Percentiles rank a stretch among this genome's conserved stretches.
Conservation (phyloP, 805 yeast species). For the Yarrowia sp. region DNA sequence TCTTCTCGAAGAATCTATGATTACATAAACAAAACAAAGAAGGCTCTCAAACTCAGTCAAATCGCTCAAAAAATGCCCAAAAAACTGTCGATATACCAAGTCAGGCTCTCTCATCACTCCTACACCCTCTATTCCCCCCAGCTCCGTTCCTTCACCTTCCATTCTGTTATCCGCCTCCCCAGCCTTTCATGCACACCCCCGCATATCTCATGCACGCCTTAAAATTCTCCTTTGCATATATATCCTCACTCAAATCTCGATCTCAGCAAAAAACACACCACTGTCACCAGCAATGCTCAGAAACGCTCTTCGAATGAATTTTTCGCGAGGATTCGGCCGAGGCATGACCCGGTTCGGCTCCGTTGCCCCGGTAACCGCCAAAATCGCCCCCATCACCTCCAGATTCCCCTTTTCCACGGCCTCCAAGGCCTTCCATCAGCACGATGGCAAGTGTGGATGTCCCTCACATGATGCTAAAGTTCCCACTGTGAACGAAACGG, state of each 20-base stretch:
- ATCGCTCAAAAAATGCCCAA: too few species aligned
- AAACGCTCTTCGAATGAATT: not conserved
- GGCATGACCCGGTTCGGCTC: not conserved
- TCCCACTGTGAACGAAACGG: conserved; percentile 16
- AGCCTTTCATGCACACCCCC: too few species aligned
- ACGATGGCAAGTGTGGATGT: conserved; percentile 6
- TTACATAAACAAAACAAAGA: too few species aligned
- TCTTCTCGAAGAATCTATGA: too few species aligned
- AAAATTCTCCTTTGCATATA: not conserved
- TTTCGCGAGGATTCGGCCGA: conserved; percentile 1
- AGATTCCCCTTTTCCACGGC: conserved; percentile 21
- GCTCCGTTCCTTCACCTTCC: too few species aligned
- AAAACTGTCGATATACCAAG: too few species aligned
- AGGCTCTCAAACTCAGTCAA: too few species aligned
- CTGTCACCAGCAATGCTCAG: not conserved
- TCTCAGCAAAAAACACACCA: not conserved
- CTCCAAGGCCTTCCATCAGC: not conserved
- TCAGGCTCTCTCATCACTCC: too few species aligned
- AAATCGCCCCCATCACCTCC: conserved; percentile 1
- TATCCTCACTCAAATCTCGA: not conserved
- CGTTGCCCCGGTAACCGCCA: not conserved
- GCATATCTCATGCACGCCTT: conserved; percentile 11
- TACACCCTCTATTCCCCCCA: too few species aligned
- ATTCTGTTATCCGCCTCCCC: too few species aligned
- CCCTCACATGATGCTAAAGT: not conserved